Evolutionary conservation across 2,329 filamentous ascomycete species (phyloP).

Genomic region (Calonectria pseudoturangicola): DNA sequence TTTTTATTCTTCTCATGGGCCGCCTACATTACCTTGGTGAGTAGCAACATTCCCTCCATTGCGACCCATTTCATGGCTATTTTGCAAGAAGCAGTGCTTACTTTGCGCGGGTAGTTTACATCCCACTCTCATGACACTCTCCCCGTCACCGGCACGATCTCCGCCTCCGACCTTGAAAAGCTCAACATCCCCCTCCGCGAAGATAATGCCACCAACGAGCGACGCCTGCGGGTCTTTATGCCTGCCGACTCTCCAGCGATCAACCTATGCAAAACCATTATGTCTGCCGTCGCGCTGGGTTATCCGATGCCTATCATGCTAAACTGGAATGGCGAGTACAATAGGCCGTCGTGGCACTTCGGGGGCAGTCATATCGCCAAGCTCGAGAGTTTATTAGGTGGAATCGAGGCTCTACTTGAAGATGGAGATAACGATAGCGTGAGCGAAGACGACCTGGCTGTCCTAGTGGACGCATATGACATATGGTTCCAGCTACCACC

Average conservation of each 20-base stretch:
- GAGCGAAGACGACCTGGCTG: constrained; percentile 57
- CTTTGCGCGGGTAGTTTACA: constrained; percentile 36
- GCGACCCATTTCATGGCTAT: too few species aligned
- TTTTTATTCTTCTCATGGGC: constrained; percentile 42
- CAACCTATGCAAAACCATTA: constrained; percentile 62
- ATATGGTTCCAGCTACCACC: constrained; percentile 64
- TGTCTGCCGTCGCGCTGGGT: constrained; percentile 61
- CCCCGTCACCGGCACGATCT: constrained; percentile 19
- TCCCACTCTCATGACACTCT: constrained; percentile 4
- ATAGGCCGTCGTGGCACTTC: constrained; percentile 61
- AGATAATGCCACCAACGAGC: constrained; percentile 38
- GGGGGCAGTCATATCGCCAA: constrained; percentile 63
- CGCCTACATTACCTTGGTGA: constrained; percentile 15
- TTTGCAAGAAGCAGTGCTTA: neutral
- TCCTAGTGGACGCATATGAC: constrained; percentile 63
- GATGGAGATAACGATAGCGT: constrained; percentile 43
- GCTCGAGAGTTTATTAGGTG: constrained; percentile 58
- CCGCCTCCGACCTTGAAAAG: constrained; percentile 34
- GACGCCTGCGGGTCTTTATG: constrained; percentile 62
- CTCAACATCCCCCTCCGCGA: constrained; percentile 39
- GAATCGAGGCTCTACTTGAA: constrained; percentile 55
- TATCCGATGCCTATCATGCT: constrained; percentile 61
- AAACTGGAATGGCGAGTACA: constrained; percentile 63
- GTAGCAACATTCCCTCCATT: neutral
- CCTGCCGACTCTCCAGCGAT: constrained; percentile 60